Base-by-base conservation (phyloP, 2,329 filamentous ascomycete genomes). In the Cladosporium velox region DNA sequence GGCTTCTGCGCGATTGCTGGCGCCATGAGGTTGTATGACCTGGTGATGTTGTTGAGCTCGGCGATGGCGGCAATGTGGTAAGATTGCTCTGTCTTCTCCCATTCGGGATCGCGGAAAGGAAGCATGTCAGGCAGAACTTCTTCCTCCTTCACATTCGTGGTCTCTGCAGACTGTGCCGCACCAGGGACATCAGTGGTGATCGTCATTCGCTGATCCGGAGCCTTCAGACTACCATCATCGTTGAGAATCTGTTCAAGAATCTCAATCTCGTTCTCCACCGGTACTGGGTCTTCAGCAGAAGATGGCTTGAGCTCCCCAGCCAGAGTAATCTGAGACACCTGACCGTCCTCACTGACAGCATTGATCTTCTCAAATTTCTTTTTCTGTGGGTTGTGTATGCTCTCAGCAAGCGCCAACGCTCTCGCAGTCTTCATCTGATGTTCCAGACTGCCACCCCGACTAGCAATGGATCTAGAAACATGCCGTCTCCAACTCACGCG, bases 11-110 rank as follows among this genome's bases (percentile, higher is more conserved):
- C 93, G 1, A 97, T 84, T 64, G 92, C 90, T 0, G 95, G 95
- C 0, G 95, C 94, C 88, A 96, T 94, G 3, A 98, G 86, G 73
- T 98, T 98, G 82, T 99, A 99, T 15, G 91, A 91, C 30, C 95
- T 87, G 8, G 92, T 90, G 59, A 96, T 83, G 34, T 80, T 78
- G 78, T 98, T 98, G 65, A 98, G 86, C 65, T 91, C 88, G 57
- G 86, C 85, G 70, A 99, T 86, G 5, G 91, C 87, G 5, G 95
- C 84, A 47, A 85, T 86, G 76, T 93, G 88, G 79, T 96, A 98
- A 7, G 88, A 83, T 3, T 81, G 79, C 77, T 98, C 92, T 6
- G 86, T 85, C 24, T 82, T 79, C 69, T 95, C 86, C 90, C 94
- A 97, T 1, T 85, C 80, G 0, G 87, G 81, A 71, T 98, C 92